phyloP scores from a whole-genome alignment of 2,329 filamentous ascomycete species.

The Hirsutella minnesotensis region DNA sequence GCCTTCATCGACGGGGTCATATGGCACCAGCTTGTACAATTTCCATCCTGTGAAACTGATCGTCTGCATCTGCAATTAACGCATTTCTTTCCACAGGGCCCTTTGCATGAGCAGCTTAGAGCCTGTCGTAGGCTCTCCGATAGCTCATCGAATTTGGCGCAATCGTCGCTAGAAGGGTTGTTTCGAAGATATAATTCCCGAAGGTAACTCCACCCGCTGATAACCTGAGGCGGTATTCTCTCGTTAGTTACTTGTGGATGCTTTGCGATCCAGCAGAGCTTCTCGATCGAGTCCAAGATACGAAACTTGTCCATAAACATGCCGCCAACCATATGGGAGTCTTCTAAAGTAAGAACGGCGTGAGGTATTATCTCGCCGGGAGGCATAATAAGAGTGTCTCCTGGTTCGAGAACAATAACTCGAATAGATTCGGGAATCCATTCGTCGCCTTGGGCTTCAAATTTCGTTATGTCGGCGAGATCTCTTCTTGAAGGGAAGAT shows the following conservation, averaged over 20 bases:
- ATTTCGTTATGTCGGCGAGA: neutral
- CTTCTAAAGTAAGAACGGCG: neutral
- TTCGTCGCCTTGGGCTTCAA: neutral
- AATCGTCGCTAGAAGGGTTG: too few species aligned
- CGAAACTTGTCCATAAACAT: neutral
- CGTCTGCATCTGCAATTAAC: too few species aligned
- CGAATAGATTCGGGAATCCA: neutral
- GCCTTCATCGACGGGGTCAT: too few species aligned
- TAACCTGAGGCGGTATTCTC: neutral
- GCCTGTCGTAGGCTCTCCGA: too few species aligned
- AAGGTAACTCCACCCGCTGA: neutral
- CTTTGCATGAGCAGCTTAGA: too few species aligned
- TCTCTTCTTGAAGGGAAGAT: neutral
- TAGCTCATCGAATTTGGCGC: too few species aligned
- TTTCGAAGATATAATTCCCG: neutral
- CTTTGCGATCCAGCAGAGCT: neutral
- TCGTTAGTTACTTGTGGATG: neutral
- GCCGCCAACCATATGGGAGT: neutral
- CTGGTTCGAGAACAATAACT: neutral
- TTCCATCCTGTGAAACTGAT: too few species aligned
- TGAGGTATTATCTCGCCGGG: neutral
- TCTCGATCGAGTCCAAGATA: neutral
- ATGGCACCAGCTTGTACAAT: too few species aligned
- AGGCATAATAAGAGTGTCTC: neutral
- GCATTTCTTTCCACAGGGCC: too few species aligned